Evolutionary conservation across 441 rosid species (phyloP), one percentile per base, ranked within the genome.

Genomic region (Populus hybrid): DNA sequence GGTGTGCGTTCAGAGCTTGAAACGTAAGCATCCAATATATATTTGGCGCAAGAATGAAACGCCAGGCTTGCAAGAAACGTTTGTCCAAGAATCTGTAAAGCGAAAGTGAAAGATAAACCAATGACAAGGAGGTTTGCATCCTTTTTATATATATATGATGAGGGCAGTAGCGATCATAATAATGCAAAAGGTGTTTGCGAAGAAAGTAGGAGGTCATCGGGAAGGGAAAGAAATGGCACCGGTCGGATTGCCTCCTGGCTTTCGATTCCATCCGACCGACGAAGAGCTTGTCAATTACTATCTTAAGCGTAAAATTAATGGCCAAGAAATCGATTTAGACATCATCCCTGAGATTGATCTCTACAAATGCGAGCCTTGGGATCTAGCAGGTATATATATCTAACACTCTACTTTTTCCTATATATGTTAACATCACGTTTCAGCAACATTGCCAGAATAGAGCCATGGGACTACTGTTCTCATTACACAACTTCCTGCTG

Each of bases 331-430:
- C 45, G 98, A 94, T 74, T 94, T 94, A 70, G 98, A 94, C 82
- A 94, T 94, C 59, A 94, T 94, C 73, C 98, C 98, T 3, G 97
- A 94, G 79, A 93, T 94, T 81, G 98, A 94, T 85, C 96, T 94
- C 83, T 94, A 94, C 94, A 94, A 94, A 89, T 91, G 97, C 66
- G 98, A 94, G 84, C 98, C 98, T 0, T 94, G 98, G 98, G 98
- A 94, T 72, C 80, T 92, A 69, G 87, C 97, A 84, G 97, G 97
- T 91, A n/a, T 40, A 1, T 38, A 38, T 65, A 11, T 11, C 38
- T 26, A 10, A 24, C 33, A 24, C 29, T 65, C 20, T 65, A 9
- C 35, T 65, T 26, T 12, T 26, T 21, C 35, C 14, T 9, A 2
- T n/a, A 20, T 21, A 8, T 65, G 29, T 65, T 65, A 7, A 50